Conservation (phyloP, 2,329 filamentous ascomycete species). For the Westerdykella sp. region DNA sequence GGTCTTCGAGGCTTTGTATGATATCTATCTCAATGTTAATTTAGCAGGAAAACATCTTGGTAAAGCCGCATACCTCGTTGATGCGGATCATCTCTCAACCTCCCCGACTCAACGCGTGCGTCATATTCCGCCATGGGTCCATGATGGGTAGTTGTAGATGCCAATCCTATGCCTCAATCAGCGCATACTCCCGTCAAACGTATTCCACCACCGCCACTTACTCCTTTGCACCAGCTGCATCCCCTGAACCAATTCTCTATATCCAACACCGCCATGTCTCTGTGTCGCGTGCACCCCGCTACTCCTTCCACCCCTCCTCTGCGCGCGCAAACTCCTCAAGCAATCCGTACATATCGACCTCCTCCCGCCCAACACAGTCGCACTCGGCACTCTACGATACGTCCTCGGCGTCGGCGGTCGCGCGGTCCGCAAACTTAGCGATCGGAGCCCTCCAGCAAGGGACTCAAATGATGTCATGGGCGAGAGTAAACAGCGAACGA, state of each 20-base stretch:
- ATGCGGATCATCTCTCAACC: constrained; percentile 79
- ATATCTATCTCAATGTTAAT: constrained; percentile 53
- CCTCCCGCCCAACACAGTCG: constrained; percentile 2
- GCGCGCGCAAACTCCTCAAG: constrained; percentile 9
- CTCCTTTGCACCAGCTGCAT: constrained; percentile 24
- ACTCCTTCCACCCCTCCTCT: constrained; percentile 4
- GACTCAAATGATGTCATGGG: constrained; percentile 33
- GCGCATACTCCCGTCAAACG: neutral
- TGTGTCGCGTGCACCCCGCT: constrained; percentile 5
- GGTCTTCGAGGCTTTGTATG: constrained; percentile 79
- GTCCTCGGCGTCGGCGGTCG: too few relatives aligned
- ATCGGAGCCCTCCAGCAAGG: constrained; percentile 17
- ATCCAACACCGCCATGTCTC: constrained; percentile 6
- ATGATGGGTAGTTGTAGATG: constrained; percentile 3
- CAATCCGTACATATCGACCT: constrained; percentile 27
- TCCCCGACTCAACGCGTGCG: constrained; percentile 64
- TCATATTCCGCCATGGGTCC: constrained; percentile 90
- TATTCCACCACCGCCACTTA: constrained; percentile 13
- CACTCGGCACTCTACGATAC: constrained; percentile 1
- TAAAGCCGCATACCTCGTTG: constrained; percentile 63
- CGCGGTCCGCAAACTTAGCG: constrained; percentile 7
- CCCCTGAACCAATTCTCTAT: constrained; percentile 17
- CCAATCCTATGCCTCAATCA: neutral
- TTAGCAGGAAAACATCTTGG: neutral
- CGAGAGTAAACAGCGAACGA: neutral